Evolutionary conservation across 1,139 yeast genomes (phyloP).

Genomic region (Candida sanyaensis): DNA sequence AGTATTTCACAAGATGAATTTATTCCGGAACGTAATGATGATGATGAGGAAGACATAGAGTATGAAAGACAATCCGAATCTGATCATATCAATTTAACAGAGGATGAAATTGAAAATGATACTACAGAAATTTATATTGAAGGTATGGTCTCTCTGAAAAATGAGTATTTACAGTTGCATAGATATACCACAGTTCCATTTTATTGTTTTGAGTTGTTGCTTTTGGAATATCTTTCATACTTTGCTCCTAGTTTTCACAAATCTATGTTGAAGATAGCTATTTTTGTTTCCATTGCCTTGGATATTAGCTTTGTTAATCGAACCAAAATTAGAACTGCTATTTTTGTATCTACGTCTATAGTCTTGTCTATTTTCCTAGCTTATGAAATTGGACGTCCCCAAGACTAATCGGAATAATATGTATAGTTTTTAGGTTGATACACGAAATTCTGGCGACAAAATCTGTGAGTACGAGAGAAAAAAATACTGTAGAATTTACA

Average conservation of each 20-base stretch:
- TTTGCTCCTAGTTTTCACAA: conserved; percentile 9
- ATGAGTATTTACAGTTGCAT: neutral
- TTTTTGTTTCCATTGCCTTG: conserved; percentile 6
- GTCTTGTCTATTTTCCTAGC: conserved; percentile 8
- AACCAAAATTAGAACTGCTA: conserved; percentile 6
- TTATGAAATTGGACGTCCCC: conserved; percentile 6
- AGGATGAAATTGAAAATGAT: conserved; percentile 7
- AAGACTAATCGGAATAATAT: neutral
- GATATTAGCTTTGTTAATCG: conserved; percentile 7
- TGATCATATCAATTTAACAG: conserved; percentile 14
- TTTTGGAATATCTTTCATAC: conserved; percentile 14
- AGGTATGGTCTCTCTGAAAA: neutral
- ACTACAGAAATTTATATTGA: neutral
- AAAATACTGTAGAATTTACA: no score
- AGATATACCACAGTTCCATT: conserved; percentile 6
- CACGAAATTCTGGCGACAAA: no score
- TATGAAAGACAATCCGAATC: conserved; percentile 9
- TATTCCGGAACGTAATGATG: neutral
- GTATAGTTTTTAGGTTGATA: no score
- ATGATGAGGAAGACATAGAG: conserved; percentile 14
- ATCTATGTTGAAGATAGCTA: conserved; percentile 8
- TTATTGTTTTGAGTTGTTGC: conserved; percentile 11
- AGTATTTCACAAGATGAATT: neutral
- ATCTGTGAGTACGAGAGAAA: no score
- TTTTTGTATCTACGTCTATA: conserved; percentile 10